A percentile compares a stretch with the other conserved stretches of the same genome.
Conservation (phyloP, 495 filamentous ascomycete genomes). For the Aspergillus sclerotioniger region DNA sequence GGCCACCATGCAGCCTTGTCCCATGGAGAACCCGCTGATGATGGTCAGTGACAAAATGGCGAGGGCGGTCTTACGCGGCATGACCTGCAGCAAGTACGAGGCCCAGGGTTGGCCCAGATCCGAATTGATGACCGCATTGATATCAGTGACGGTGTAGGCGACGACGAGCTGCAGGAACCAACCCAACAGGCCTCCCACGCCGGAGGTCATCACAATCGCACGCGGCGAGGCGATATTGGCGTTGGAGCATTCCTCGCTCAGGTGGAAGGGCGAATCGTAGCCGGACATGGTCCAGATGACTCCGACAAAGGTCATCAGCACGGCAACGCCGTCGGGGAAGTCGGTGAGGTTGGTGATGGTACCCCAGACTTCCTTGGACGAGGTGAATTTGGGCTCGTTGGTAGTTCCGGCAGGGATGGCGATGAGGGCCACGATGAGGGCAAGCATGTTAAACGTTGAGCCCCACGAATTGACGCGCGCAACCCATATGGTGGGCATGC, state of each 20-base stretch:
- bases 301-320: conserved; percentile 73
- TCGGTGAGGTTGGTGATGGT: conserved; percentile 67
- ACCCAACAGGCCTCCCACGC: conserved; percentile 64
- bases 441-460: conserved; percentile 72
- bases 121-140: conserved; percentile 57
- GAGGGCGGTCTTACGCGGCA: conserved; percentile 64
- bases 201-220: conserved; percentile 73
- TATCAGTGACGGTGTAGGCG: conserved; percentile 75
- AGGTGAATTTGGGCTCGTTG: conserved; percentile 60
- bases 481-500: conserved; percentile 72
- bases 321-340: conserved; percentile 67
- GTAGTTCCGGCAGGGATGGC: conserved; percentile 64
- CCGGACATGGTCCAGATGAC: conserved; percentile 67
- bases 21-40: conserved; percentile 76
- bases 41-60: conserved; percentile 69
- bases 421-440: conserved; percentile 64
- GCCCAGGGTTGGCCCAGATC: conserved; percentile 75
- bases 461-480: conserved; percentile 74
- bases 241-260: conserved; percentile 76
- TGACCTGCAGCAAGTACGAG: conserved; percentile 67
- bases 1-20: conserved; percentile 80
- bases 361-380: conserved; percentile 66
- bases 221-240: conserved; percentile 71
- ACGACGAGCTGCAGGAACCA: conserved; percentile 77
- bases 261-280: conserved; percentile 74